Evolutionary conservation across 2,329 filamentous ascomycete species (phyloP).

Genomic region (Plenodomus tracheiphilus): DNA sequence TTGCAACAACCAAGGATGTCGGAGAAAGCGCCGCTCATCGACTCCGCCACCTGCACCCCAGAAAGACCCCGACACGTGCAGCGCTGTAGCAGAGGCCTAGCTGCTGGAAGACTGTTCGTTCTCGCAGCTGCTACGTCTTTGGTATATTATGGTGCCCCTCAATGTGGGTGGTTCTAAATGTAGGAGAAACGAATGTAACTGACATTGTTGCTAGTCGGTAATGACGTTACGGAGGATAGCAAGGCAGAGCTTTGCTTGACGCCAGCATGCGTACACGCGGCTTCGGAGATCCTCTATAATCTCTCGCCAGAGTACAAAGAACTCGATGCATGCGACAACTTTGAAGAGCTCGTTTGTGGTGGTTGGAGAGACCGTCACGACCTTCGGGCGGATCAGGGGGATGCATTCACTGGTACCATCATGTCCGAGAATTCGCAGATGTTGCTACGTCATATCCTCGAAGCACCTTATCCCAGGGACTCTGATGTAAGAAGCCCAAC

Average conservation of each 20-base stretch:
- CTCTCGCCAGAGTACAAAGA: slow-evolving; percentile 64
- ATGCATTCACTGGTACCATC: slow-evolving; percentile 62
- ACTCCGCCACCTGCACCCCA: slow-evolving; percentile 10
- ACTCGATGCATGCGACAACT: slow-evolving; percentile 70
- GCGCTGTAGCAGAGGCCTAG: slow-evolving; percentile 15
- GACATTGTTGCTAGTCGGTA: slow-evolving; percentile 3
- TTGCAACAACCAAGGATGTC: too few relatives aligned
- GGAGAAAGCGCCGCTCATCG: slow-evolving; percentile 27
- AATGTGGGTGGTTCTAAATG: not conserved
- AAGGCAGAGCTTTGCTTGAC: slow-evolving; percentile 53
- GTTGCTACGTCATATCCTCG: slow-evolving; percentile 65
- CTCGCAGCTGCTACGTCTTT: slow-evolving; percentile 21
- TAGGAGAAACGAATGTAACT: not conserved
- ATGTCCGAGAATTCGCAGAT: slow-evolving; percentile 65
- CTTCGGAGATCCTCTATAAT: slow-evolving; percentile 65
- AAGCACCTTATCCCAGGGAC: slow-evolving; percentile 56
- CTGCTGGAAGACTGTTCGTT: slow-evolving; percentile 19
- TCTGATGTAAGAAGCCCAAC: slow-evolving; percentile 21
- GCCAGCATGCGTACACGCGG: slow-evolving; percentile 65
- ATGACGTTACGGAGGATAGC: slow-evolving; percentile 1
- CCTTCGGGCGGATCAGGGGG: slow-evolving; percentile 65
- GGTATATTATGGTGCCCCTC: slow-evolving; percentile 24
- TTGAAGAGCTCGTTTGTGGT: slow-evolving; percentile 69
- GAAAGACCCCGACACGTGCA: slow-evolving; percentile 13
- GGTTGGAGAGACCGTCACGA: slow-evolving; percentile 68